phyloP scores from a whole-genome alignment of 139 green algal species.

The Edaphochlamys debaryana region DNA sequence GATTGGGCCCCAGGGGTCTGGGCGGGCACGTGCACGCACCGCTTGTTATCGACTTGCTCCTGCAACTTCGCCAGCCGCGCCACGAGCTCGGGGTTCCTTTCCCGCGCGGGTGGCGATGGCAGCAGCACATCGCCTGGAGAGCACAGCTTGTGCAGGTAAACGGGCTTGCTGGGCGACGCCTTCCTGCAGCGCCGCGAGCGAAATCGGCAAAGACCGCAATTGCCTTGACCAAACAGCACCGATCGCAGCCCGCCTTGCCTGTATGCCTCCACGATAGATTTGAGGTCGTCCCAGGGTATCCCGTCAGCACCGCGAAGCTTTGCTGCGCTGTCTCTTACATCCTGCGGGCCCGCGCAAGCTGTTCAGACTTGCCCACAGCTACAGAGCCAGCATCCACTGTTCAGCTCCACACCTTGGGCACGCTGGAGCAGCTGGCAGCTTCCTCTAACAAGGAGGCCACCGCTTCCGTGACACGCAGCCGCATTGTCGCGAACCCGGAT shows the following conservation, averaged over 20 bases:
- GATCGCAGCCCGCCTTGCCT: not conserved
- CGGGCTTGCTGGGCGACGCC: not conserved
- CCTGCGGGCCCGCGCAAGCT: no score
- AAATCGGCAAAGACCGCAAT: no score
- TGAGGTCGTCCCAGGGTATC: conserved; percentile 11
- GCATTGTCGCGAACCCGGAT: not conserved
- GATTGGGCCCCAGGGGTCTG: no score
- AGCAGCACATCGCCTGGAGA: conserved; percentile 53
- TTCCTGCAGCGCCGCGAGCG: not conserved
- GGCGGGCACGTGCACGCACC: no score
- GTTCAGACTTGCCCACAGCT: no score
- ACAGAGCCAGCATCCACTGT: no score
- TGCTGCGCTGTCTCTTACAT: not conserved
- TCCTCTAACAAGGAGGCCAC: conserved; percentile 10
- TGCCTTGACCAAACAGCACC: no score
- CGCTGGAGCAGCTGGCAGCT: not conserved
- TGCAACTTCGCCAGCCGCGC: conserved; percentile 63
- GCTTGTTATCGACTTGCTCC: conserved; percentile 62
- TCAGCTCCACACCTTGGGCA: conserved; percentile 3
- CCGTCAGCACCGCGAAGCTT: not conserved
- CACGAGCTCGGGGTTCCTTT: conserved; percentile 60
- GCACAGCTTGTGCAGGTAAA: conserved; percentile 58
- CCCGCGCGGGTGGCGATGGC: conserved; percentile 34
- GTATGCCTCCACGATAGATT: not conserved
- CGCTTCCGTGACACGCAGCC: not conserved